Evolutionary conservation across 768 basidiomycete species (phyloP).

Genomic region (Gautieria morchelliformis): DNA sequence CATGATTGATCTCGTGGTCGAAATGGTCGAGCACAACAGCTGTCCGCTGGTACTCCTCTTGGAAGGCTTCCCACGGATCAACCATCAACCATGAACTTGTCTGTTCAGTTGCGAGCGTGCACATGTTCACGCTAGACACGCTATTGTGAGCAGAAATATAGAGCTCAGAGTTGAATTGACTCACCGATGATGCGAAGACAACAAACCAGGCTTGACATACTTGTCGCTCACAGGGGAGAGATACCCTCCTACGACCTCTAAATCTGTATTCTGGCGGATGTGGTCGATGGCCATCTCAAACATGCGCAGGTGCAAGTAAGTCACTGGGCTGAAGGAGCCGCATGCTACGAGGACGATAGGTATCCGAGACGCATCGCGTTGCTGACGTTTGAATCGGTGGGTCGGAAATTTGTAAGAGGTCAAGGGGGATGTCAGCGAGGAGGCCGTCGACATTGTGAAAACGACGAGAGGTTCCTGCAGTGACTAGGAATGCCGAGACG

Average conservation of each 20-base stretch:
- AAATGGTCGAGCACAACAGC: constrained; percentile 97
- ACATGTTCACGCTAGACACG: constrained; percentile 67
- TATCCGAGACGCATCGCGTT: constrained; percentile 2
- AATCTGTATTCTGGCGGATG: constrained; percentile 81
- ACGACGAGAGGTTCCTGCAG: too few species aligned
- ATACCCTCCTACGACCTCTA: constrained; percentile 92
- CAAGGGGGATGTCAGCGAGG: background rate
- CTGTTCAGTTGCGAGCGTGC: constrained; percentile 80
- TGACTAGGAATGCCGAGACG: too few species aligned
- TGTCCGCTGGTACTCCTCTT: constrained; percentile 82
- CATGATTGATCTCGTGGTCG: constrained; percentile 85
- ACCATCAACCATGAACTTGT: constrained; percentile 95
- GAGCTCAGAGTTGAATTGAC: constrained; percentile 18
- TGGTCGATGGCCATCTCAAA: constrained; percentile 99
- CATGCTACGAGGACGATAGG: constrained; percentile 96
- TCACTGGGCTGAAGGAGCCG: constrained; percentile 95
- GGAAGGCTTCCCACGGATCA: constrained; percentile 95
- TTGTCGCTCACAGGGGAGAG: constrained; percentile 91
- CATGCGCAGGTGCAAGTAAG: constrained; percentile 97
- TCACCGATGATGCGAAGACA: constrained; percentile 83
- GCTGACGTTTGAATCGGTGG: background rate
- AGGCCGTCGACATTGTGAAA: background rate
- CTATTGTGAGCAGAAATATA: constrained; percentile 9
- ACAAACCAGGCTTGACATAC: constrained; percentile 95
- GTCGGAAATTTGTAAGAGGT: constrained; percentile 4